Evolutionary conservation across 2,329 filamentous ascomycete species (phyloP), one percentile per base, ranked within the genome.

Genomic region (Penicillium sp.): DNA sequence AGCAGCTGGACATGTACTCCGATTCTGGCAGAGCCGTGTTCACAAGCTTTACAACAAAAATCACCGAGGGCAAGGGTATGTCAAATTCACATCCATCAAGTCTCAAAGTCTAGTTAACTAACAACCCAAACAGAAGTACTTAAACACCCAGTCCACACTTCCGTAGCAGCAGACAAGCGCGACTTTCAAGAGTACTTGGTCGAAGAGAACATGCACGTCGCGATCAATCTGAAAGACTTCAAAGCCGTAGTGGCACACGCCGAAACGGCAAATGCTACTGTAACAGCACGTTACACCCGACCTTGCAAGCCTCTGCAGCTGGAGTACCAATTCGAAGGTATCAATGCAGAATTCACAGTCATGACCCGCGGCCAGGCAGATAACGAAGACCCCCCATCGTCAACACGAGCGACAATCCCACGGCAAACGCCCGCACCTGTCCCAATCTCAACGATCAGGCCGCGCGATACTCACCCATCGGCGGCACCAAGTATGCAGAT

Each of bases 1-100:
- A 88, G 67, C 83, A 87, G 68, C 74, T 88, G 6, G 84, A 87
- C 58, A 80, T 87, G 50, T 84, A 80, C 58, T 79, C 80, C 10
- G 80, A 86, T 48, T 79, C 82, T 14, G 81, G 77, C 10, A 82
- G 82, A 56, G 81, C 79, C 2, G 78, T 83, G 7, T 86, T 87
- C 67, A 87, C 84, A 5, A 88, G 85, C 68, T 88, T 85, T 65
- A 87, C 85, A 0, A 84, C 85, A 55, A 87, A 86, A 65, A 78
- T 87, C 22, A 78, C 78, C 38, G 81, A 84, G 56, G 84, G 83
- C 8, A 86, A 83, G 74, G 81, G 82, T 82, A 57, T 48, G 56
- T 16, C 33, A 7, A 26, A 17, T 26, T 12, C 25, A 4, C 37
- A 19, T 44, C 28, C 50, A 53, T 33, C 5, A 7, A 19, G 7